Conservation (phyloP, 495 filamentous ascomycete genomes). For the Stereocaulon alpinum region DNA sequence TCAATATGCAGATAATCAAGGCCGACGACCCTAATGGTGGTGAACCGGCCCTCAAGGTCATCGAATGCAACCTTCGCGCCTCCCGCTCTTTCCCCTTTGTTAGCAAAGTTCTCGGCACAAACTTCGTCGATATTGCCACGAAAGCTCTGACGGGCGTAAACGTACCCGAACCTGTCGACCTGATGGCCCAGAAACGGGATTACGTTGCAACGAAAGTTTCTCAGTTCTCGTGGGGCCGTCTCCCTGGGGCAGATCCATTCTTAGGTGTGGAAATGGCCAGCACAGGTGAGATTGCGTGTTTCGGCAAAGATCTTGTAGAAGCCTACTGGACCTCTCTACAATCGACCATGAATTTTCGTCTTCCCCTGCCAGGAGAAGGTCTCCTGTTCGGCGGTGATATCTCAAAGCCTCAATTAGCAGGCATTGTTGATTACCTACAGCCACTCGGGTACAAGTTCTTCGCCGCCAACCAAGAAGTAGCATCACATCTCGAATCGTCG, state of each 20-base stretch:
- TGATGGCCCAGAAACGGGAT: conserved; percentile 79
- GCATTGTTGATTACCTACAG: conserved; percentile 71
- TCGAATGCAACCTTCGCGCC: conserved; percentile 96
- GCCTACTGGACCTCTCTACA: conserved; percentile 96
- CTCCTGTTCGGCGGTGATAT: conserved; percentile 87
- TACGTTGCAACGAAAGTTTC: conserved; percentile 96
- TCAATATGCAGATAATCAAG: conserved; percentile 99
- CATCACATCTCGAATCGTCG: conserved; percentile 65
- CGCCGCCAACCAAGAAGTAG: conserved; percentile 70
- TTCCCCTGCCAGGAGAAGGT: conserved; percentile 87
- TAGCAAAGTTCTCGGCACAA: conserved; percentile 90
- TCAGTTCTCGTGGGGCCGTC: conserved; percentile 96
- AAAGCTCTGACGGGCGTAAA: conserved; percentile 82
- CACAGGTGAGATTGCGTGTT: conserved; percentile 97
- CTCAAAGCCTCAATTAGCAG: conserved; percentile 50
- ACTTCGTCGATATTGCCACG: conserved; percentile 96
- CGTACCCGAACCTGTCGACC: conserved; percentile 75
- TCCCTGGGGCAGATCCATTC: conserved; percentile 97
- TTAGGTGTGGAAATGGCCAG: conserved; percentile 95
- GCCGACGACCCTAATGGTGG: conserved; percentile 57
- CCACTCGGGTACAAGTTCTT: conserved; percentile 92
- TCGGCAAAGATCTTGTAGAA: conserved; percentile 89
- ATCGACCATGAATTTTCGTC: conserved; percentile 97
- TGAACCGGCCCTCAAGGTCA: conserved; percentile 77
- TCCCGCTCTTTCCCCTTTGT: conserved; percentile 97